Percentiles rank a stretch among this genome's conserved stretches.
Conservation (phyloP, 371 early-diverging fungal genomes). For the Mucor racemosus region DNA sequence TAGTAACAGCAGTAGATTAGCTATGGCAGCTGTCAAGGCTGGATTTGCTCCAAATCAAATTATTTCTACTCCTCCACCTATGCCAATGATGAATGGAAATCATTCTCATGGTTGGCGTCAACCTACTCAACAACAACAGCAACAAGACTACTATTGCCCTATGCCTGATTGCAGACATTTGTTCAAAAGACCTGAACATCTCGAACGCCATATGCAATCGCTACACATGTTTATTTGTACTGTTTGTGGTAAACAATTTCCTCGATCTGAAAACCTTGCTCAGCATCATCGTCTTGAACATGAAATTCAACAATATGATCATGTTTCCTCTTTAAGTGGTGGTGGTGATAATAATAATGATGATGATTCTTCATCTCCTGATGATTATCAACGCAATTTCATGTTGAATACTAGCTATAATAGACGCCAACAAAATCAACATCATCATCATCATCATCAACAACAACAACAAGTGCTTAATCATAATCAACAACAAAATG, state of each 20-base stretch:
- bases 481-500: constrained; percentile 6
- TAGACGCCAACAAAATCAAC: background rate
- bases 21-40: constrained; percentile 42
- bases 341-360: constrained; percentile 21
- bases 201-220: constrained; percentile 81
- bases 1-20: constrained; percentile 32
- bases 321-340: constrained; percentile 1
- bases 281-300: constrained; percentile 31
- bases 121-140: constrained; percentile 1
- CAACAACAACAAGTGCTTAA: constrained; percentile 14
- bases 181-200: constrained; percentile 81
- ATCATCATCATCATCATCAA: background rate
- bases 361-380: constrained; percentile 23
- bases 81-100: constrained; percentile 5
- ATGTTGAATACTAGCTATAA: background rate
- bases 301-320: constrained; percentile 13
- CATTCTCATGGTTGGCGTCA: constrained; percentile 4
- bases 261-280: constrained; percentile 17
- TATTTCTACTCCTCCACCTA: constrained; percentile 10
- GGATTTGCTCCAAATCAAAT: constrained; percentile 26
- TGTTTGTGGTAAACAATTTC: constrained; percentile 29
- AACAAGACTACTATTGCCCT: constrained; percentile 46
- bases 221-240: constrained; percentile 59
- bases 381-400: constrained; percentile 9
- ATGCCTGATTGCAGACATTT: constrained; percentile 51